Percentiles rank a stretch among this genome's conserved stretches.
Conservation (phyloP, 768 basidiomycete genomes). For the Leccinum barrowsii region DNA sequence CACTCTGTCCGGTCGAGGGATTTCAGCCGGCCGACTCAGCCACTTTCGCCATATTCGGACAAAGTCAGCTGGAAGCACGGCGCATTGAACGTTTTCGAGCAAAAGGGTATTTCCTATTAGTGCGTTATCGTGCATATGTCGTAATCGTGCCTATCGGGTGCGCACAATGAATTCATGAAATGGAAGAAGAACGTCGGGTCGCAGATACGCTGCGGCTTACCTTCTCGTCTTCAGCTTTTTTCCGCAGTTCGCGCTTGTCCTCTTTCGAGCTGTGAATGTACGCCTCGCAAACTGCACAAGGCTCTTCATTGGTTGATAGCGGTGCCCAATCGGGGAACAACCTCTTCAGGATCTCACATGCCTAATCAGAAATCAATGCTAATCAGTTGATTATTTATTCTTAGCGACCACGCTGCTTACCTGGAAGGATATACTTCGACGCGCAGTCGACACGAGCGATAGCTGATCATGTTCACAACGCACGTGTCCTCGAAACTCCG, state of each 20-base stretch:
- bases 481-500: conserved; percentile 56
- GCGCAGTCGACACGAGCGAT: conserved; percentile 49
- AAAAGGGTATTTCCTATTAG: conserved; percentile 43
- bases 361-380: conserved; percentile 39
- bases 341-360: conserved; percentile 47
- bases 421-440: conserved; percentile 60
- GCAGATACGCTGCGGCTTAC: conserved; percentile 33
- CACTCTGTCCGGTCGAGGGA: conserved; percentile 54
- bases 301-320: conserved; percentile 43
- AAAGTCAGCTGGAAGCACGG: conserved; percentile 60
- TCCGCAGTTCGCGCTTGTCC: conserved; percentile 59
- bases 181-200: conserved; percentile 15
- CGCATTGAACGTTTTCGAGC: conserved; percentile 49
- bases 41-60: conserved; percentile 68
- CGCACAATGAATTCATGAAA: conserved; percentile 15
- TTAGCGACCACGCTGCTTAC: conserved; percentile 33
- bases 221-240: conserved; percentile 77
- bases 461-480: conserved; percentile 69
- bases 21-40: conserved; percentile 54
- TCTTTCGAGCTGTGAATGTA: conserved; percentile 52
- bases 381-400: conserved; percentile 9
- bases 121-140: conserved; percentile 56
- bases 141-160: conserved; percentile 52
- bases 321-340: conserved; percentile 69
- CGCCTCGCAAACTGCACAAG: conserved; percentile 64